phyloP scores from a whole-genome alignment of 2,329 filamentous ascomycete genomes.

The Escovopsis sp. region DNA sequence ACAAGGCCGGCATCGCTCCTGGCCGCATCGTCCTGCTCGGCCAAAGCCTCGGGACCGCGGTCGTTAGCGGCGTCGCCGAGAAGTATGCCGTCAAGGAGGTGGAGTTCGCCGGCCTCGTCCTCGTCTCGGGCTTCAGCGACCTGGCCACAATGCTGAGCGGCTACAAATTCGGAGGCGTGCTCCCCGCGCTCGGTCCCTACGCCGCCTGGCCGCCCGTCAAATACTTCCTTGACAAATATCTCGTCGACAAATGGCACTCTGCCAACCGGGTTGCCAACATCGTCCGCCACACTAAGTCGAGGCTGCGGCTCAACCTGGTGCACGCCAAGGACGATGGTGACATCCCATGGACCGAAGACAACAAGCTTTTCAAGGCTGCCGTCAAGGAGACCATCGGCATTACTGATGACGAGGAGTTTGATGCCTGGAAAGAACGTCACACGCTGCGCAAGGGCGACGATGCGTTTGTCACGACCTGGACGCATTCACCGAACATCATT shows the following conservation, averaged over 20 bases:
- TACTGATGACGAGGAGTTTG: constrained; percentile 22
- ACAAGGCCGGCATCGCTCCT: constrained; percentile 47
- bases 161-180: constrained; percentile 62
- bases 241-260: constrained; percentile 75
- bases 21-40: constrained; percentile 67
- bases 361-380: constrained; percentile 45
- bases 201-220: constrained; percentile 49
- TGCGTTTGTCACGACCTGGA: constrained; percentile 33
- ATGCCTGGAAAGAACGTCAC: constrained; percentile 28
- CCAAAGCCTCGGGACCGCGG: constrained; percentile 78
- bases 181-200: constrained; percentile 69
- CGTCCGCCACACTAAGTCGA: constrained; percentile 32
- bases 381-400: constrained; percentile 32
- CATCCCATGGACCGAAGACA: constrained; percentile 60
- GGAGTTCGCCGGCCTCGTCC: constrained; percentile 64
- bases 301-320: constrained; percentile 53
- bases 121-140: constrained; percentile 67
- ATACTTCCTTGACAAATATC: constrained; percentile 40
- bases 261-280: constrained; percentile 46
- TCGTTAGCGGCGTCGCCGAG: constrained; percentile 60
- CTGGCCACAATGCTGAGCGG: constrained; percentile 57
- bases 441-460: constrained; percentile 28
- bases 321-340: constrained; percentile 72
- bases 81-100: constrained; percentile 44
- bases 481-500: constrained; percentile 26